These are phyloP conservation scores for Candida oleophila DNA, from an alignment of 805 yeast genomes.

Conservation along the genomic window DNA sequence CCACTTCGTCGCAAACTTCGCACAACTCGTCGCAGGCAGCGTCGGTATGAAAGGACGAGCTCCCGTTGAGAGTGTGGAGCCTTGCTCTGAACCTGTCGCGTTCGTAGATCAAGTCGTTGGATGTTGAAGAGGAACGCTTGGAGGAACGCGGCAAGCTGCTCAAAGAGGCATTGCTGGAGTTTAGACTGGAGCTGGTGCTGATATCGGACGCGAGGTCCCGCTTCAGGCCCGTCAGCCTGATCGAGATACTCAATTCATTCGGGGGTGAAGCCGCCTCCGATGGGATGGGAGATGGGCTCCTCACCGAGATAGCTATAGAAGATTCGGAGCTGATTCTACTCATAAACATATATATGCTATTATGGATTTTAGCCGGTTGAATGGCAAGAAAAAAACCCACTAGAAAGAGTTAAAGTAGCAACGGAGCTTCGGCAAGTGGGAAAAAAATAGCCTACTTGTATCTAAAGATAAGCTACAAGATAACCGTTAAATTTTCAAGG, in stretches of 20 bases:
- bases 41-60: constrained; percentile 6
- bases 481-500: not conserved
- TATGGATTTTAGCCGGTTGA: not conserved
- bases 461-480: not conserved
- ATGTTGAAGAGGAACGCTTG: constrained; percentile 39
- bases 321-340: not conserved
- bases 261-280: not conserved
- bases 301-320: constrained; percentile 1
- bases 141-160: constrained; percentile 11
- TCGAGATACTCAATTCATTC: not conserved
- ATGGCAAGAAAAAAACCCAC: not conserved
- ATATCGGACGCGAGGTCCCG: not conserved
- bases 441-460: not conserved
- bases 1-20: constrained; percentile 36
- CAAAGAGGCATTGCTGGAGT: constrained; percentile 6
- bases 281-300: constrained; percentile 5
- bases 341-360: not conserved
- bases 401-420: not conserved
- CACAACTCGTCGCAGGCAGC: constrained; percentile 15
- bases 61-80: constrained; percentile 29
- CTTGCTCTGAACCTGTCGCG: constrained; percentile 43
- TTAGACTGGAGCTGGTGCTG: constrained; percentile 4
- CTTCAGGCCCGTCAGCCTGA: not conserved
- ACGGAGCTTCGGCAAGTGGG: not conserved
- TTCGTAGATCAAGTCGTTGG: constrained; percentile 39